Base-by-base conservation (phyloP, 768 basidiomycete species). In the Termitomyces sp. region DNA sequence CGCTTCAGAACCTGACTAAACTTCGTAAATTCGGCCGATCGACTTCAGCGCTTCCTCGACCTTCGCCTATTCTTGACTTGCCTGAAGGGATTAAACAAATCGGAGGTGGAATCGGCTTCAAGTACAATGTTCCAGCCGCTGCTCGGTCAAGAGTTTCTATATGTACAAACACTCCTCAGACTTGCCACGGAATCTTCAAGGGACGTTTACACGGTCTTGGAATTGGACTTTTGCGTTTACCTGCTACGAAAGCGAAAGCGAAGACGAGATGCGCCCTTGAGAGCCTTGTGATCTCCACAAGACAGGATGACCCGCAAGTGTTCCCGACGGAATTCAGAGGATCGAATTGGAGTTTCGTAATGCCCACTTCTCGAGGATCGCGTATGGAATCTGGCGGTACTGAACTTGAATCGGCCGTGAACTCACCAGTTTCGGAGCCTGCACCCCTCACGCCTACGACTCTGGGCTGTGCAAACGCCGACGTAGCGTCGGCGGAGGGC, bases 91-190 rank as follows among this genome's bases (percentile, higher is more conserved):
- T 80, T 19, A 74, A 77, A 65, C 75, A 78, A 41, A 76, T 79
- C 40, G 81, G 81, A 21, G 75, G 73, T 32, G 81, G 84, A 23
- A 83, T 82, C 48, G 81, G 81, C 6, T 83, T 78, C 63, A 78
- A 70, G 27, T 78, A 77, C 64, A 72, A 62, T 32, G 52, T 72
- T 5, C 74, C 73, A 1, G 49, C 57, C 27, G 68, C 72, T 21
- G 55, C 64, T n/a, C n/a, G 35, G n/a, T 67, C 66, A 3, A 63
- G 57, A n/a, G 63, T 40, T 25, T 67, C 66, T 37, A 57, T 67
- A 38, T 62, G 64, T 41, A 59, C 66, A 1, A 60, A 57, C 32
- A 46, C 54, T 12, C 63, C 65, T 29, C 44, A 54, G 23, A 48
- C 56, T 25, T 67, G 64, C 34, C 64, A 63, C 43, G 60, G 58